Base-by-base conservation (phyloP, 2,329 filamentous ascomycete species). In the Davidsoniella neocaledoniae region DNA sequence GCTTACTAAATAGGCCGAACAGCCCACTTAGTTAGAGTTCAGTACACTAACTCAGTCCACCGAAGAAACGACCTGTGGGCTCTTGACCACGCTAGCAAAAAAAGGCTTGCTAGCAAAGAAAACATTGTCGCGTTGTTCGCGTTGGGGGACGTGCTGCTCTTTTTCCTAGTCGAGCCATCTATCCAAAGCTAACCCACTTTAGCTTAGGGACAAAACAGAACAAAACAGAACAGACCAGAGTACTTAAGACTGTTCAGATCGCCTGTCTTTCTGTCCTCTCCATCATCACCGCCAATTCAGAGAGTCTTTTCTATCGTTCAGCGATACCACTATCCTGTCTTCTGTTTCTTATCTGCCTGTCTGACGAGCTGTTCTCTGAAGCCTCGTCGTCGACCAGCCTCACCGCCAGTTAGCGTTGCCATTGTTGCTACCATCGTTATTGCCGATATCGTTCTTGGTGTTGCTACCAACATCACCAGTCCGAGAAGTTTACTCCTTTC, bases 201-300 rank as follows among this genome's bases (percentile, higher is more conserved):
- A 21, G 19, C 10, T 43, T 23, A 43, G 10, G 8, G 21, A 23
- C 14, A 8, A 14, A 16, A 40, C 19, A 40, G 38, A 40, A 4
- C 9, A 40, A 29, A 43, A 23, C 14, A 8, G 38, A 16, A 40
- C 19, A 40, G 38, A 40, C 17, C 9, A 40, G 41, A 43, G 48
- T 41, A 49, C 46, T 48, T 48, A 40, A 48, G 38, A 17, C n/a
- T 42, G 25, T 16, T 6, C 23, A 48, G 42, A 43, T 25, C 33
- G 21, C 21, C 48, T 52, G 43, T 57, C 55, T 50, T 54, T 52
- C 47, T 54, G 36, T 55, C 51, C 51, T 54, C 53, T 51, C 52
- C 48, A 54, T 46, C 53, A 51, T 45, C 52, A 52, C 56, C 55
- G 53, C 45, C 54, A 57, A 46, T 54, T 49, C 54, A 43, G 46